A percentile compares a stretch with the other conserved stretches of the same genome.
Conservation (phyloP, 192 early-diverging fungal genomes). For the Gaertneriomyces semiglobifer region DNA sequence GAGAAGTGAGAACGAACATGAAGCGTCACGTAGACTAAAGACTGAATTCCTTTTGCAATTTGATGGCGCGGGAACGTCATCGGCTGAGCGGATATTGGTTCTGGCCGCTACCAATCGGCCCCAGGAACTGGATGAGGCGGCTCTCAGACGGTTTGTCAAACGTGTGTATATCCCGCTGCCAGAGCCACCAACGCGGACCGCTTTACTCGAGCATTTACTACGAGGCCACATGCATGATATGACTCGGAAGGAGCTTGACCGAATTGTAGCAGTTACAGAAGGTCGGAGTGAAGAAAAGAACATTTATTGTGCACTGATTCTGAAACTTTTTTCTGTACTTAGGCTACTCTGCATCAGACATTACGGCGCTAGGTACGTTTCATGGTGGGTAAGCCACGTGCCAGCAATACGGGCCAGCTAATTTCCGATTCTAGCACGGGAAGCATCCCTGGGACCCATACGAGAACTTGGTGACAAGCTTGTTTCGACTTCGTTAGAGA, state of each 20-base stretch:
- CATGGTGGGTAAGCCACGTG: background rate
- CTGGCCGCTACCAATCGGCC: constrained; percentile 59
- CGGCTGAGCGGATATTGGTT: constrained; percentile 44
- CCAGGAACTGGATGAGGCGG: constrained; percentile 56
- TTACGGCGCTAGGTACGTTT: constrained; percentile 45
- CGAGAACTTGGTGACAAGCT: constrained; percentile 44
- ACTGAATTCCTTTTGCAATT: constrained; percentile 60
- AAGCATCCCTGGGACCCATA: constrained; percentile 53
- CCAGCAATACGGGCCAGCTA: background rate
- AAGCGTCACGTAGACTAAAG: constrained; percentile 52
- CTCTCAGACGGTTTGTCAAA: constrained; percentile 49
- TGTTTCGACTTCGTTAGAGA: constrained; percentile 31
- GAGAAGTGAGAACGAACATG: constrained; percentile 51
- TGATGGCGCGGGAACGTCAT: constrained; percentile 44
- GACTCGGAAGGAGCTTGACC: constrained; percentile 27
- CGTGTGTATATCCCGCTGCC: constrained; percentile 59
- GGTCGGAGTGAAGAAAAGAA: constrained; percentile 8
- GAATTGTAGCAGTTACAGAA: constrained; percentile 35
- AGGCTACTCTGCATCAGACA: constrained; percentile 54
- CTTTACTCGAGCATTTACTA: constrained; percentile 41
- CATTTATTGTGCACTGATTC: background rate
- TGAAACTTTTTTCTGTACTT: background rate
- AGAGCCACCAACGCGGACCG: constrained; percentile 41
- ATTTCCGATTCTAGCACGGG: constrained; percentile 37
- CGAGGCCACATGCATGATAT: constrained; percentile 37